Evolutionary conservation across 116 monocot species (phyloP).

Genomic region (Zostera marina): DNA sequence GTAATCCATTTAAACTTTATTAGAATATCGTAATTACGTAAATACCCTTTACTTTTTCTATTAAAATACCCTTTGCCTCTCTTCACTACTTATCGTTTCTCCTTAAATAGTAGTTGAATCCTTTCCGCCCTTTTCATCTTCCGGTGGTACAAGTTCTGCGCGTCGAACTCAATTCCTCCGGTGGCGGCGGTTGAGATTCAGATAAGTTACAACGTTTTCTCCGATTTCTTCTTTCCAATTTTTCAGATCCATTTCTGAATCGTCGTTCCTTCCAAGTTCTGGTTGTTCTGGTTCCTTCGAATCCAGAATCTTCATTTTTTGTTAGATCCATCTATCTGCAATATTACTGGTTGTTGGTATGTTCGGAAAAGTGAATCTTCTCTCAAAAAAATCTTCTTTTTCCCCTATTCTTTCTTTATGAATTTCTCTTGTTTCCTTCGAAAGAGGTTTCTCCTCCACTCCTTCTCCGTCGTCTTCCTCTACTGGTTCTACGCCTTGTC

Average conservation of each 20-base stretch:
- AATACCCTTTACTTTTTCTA: slow-evolving; percentile 5
- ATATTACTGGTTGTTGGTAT: not conserved
- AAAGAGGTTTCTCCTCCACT: slow-evolving; percentile 46
- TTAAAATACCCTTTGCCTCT: not conserved
- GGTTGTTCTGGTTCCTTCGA: no score
- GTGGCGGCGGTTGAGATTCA: no score
- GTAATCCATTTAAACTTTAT: no score
- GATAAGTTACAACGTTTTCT: not conserved
- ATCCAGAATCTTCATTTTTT: not conserved
- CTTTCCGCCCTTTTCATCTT: not conserved
- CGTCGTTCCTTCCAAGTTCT: no score
- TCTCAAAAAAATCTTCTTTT: not conserved
- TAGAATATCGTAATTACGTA: not conserved
- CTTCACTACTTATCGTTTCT: not conserved
- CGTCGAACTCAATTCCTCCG: no score
- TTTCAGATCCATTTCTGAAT: not conserved
- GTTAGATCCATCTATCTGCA: no score
- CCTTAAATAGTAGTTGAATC: not conserved
- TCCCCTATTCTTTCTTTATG: slow-evolving; percentile 21
- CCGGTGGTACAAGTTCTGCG: not conserved
- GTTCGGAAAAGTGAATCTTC: no score
- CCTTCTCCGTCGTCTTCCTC: slow-evolving; percentile 85
- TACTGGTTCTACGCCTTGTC: slow-evolving; percentile 96
- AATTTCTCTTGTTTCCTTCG: slow-evolving; percentile 34
- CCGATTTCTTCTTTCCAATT: not conserved